Percentiles rank a stretch among this genome's conserved stretches.
Conservation (phyloP, 2,329 filamentous ascomycete genomes). For the Colletotrichum karsti region DNA sequence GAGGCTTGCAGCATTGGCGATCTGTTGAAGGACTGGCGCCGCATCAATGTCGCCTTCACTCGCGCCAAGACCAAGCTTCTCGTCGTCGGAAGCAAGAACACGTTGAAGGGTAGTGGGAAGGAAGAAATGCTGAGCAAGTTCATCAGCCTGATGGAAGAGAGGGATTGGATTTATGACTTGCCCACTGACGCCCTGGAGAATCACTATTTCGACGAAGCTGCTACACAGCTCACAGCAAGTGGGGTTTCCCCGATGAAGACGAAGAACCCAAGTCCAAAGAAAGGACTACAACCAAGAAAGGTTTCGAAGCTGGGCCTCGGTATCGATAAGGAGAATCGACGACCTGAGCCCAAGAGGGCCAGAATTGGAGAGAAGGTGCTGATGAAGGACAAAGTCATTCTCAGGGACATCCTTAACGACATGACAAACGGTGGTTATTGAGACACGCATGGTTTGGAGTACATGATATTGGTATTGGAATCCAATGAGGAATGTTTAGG, state of each 20-base stretch:
- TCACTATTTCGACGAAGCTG: constrained; percentile 72
- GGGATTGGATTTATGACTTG: constrained; percentile 83
- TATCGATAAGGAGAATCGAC: constrained; percentile 54
- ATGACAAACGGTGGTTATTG: constrained; percentile 56
- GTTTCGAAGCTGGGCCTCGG: constrained; percentile 21
- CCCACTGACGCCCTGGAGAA: constrained; percentile 68
- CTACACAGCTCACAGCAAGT: constrained; percentile 56
- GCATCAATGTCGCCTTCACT: constrained; percentile 96
- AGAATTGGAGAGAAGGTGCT: constrained; percentile 70
- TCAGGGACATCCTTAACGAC: constrained; percentile 83
- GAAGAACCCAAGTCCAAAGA: constrained; percentile 12
- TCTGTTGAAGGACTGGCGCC: constrained; percentile 86
- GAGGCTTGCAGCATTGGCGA: constrained; percentile 86
- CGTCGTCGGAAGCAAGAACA: constrained; percentile 83
- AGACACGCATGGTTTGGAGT: constrained; percentile 18
- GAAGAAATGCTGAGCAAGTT: constrained; percentile 83
- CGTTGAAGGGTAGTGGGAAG: constrained; percentile 75
- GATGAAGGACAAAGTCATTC: constrained; percentile 72
- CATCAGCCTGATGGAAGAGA: constrained; percentile 78
- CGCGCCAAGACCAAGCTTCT: constrained; percentile 91
- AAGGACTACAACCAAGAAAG: background rate
- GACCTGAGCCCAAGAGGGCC: constrained; percentile 60
- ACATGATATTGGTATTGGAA: background rate
- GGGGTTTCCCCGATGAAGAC: constrained; percentile 16
- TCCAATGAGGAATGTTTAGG: background rate